phyloP scores from a whole-genome alignment of 176 grass and related monocot genomes.

The Paspalum vaginatum region DNA sequence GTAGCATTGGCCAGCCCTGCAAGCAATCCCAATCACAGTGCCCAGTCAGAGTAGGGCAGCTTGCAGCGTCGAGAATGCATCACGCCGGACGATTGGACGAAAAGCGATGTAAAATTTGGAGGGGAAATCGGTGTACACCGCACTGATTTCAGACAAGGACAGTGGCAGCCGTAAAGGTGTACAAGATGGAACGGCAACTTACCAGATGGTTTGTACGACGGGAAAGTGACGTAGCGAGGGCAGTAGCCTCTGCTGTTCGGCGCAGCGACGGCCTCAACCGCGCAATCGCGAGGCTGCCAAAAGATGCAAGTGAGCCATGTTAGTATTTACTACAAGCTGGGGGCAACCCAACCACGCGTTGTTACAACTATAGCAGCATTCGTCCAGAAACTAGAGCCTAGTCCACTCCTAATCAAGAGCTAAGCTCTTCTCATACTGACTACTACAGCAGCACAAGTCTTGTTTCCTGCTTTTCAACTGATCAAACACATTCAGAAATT shows the following conservation, averaged over 20 bases:
- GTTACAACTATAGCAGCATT: no score
- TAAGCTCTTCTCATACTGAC: not conserved
- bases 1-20: slow-evolving; percentile 33
- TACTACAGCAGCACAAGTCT: not conserved
- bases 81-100: no score
- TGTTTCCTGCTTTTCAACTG: not conserved
- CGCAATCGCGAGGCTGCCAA: slow-evolving; percentile 53
- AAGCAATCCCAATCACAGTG: slow-evolving; percentile 16
- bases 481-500: not conserved
- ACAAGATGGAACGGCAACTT: not conserved
- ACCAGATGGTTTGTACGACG: slow-evolving; percentile 43
- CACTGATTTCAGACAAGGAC: not conserved
- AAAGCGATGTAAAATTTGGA: not conserved
- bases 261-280: slow-evolving; percentile 8
- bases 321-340: not conserved
- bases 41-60: not conserved
- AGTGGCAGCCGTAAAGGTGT: not conserved
- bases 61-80: no score
- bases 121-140: not conserved
- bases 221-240: slow-evolving; percentile 52
- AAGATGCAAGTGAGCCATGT: not conserved
- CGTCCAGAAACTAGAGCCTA: no score
- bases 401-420: not conserved
- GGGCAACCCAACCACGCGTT: no score
- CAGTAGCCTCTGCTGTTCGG: slow-evolving; percentile 37